Conservation (phyloP, 1,284 basidiomycete species). For the Melampsora larici-populina region DNA sequence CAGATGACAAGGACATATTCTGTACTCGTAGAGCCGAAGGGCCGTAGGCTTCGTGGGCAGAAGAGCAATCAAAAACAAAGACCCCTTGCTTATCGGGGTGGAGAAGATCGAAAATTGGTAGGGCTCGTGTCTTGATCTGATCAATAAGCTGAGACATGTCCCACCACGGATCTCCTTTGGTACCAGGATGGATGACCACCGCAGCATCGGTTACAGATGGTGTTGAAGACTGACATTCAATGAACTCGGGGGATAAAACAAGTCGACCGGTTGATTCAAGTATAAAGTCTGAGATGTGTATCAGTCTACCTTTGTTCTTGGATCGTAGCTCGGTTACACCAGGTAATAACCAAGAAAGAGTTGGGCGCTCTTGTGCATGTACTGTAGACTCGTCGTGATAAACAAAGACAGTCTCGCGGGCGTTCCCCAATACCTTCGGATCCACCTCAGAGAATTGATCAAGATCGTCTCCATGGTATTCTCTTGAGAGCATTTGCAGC, state of each 20-base stretch:
- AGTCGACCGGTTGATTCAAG: slow-evolving; percentile 1
- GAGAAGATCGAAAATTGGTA: slow-evolving; percentile 6
- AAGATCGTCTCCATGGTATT: not conserved
- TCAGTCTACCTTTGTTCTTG: slow-evolving; percentile 7
- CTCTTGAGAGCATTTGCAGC: not conserved
- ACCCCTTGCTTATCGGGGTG: slow-evolving; percentile 5
- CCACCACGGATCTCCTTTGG: too few species aligned
- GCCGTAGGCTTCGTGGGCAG: not conserved
- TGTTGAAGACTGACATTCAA: too few species aligned
- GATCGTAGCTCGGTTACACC: slow-evolving; percentile 4
- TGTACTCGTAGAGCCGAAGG: not conserved
- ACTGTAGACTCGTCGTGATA: slow-evolving; percentile 23
- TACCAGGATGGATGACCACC: too few species aligned
- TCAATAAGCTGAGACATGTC: slow-evolving; percentile 11
- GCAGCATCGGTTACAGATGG: not conserved
- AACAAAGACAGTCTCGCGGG: too few species aligned
- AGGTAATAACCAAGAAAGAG: slow-evolving; percentile 2
- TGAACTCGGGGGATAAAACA: too few species aligned
- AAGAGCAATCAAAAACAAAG: slow-evolving; percentile 21
- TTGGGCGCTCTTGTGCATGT: slow-evolving; percentile 12
- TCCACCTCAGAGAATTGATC: not conserved
- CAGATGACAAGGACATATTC: not conserved
- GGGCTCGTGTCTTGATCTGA: not conserved
- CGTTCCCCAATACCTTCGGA: not conserved
- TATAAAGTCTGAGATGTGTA: slow-evolving; percentile 22